Percentiles rank a stretch among this genome's conserved stretches.
Conservation (phyloP, 495 filamentous ascomycete genomes). For the Neurospora sp. region DNA sequence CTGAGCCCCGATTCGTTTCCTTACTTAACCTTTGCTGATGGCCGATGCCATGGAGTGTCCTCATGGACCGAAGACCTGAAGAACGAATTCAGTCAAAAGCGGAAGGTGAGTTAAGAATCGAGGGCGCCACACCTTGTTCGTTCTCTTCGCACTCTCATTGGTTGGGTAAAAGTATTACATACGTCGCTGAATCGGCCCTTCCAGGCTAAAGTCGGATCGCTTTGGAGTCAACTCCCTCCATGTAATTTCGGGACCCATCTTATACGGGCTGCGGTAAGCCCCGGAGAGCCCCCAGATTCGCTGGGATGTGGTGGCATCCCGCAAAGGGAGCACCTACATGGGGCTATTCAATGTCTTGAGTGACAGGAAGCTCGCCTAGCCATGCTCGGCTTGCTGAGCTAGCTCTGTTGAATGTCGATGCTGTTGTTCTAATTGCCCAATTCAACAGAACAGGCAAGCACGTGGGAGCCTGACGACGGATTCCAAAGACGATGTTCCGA, state of each 20-base stretch:
- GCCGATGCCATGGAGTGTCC: background rate
- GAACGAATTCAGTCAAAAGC: background rate
- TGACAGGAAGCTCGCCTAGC: slow-evolving; percentile 10
- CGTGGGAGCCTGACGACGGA: background rate
- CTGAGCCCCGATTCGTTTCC: background rate
- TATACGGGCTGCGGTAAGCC: slow-evolving; percentile 13
- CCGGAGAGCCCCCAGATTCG: slow-evolving; percentile 24
- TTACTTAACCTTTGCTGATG: slow-evolving; percentile 6
- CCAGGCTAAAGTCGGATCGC: slow-evolving; percentile 27
- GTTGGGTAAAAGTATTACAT: slow-evolving; percentile 22
- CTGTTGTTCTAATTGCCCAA: background rate
- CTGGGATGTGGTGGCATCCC: slow-evolving; percentile 24
- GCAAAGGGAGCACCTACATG: slow-evolving; percentile 5
- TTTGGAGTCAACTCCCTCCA: background rate
- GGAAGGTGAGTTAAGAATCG: background rate
- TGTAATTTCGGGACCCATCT: slow-evolving; percentile 21
- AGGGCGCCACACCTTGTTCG: slow-evolving; percentile 29
- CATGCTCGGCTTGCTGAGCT: background rate
- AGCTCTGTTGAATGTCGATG: background rate
- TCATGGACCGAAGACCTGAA: background rate
- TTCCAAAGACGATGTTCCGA: background rate
- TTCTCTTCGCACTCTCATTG: slow-evolving; percentile 21
- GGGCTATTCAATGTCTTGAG: slow-evolving; percentile 11
- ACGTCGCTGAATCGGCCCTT: slow-evolving; percentile 29
- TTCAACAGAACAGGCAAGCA: background rate